Evolutionary conservation across 371 early-diverging fungal species (phyloP), one percentile per base, ranked within the genome.

Genomic region (Umbelopsis sp.): DNA sequence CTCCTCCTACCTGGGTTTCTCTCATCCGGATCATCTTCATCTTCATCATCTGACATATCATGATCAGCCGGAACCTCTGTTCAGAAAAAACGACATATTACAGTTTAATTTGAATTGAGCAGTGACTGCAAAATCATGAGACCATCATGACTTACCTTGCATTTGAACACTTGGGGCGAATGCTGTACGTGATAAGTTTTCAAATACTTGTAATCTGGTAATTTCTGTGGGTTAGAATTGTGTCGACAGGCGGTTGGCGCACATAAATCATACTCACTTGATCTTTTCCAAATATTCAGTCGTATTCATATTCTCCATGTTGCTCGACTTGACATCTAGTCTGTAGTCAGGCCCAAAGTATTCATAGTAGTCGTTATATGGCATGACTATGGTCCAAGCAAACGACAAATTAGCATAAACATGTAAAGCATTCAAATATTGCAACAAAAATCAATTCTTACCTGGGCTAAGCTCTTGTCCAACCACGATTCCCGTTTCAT

Each of bases 161-260:
- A 96, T 91, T 77, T 97, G 98, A 38, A 97, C 99, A 53, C 96
- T 95, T 0, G 99, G 99, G 1, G 98, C 97, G 70, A 90, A 91
- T 29, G 90, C 88, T 65, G 98, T 83, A 65, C 88, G 77, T 45
- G 96, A 87, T 68, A 99, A 78, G 73, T 97, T 96, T 64, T 99
- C 99, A 63, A 93, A 78, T 45, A 99, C 92, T 62, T 88, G 89
- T 9, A 86, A 74, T 29, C 91, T 90, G 68, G 18, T 37, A 45
- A 16, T 25, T n/a, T 4, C 7, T 22, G 14, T 25, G 45, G 45
- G 8, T 25, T 20, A n/a, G 6, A 65, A 29, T 11, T 20, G 29
- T 14, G 52, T 20, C 16, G 45, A 22, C 14, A 35, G 62, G 20
- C 10, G 53, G 20, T 50, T 18, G 35, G 12, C 2, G 41, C 41